Evolutionary conservation across 2,329 filamentous ascomycete genomes (phyloP), one percentile per base, ranked within the genome.

Genomic region (Aschersonia sp.): DNA sequence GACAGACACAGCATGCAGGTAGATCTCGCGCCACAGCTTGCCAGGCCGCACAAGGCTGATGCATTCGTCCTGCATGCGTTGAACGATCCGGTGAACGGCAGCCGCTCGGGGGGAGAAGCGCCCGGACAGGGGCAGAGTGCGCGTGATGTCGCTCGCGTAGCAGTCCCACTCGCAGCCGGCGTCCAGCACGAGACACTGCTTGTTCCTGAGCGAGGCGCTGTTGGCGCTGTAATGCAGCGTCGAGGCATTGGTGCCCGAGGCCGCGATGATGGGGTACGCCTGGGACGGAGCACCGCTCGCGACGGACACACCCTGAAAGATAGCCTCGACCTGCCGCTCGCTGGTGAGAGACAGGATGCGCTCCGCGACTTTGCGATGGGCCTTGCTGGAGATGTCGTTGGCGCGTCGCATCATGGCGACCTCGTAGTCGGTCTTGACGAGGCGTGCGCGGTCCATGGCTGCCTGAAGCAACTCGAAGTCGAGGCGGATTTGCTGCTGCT

Each of bases 81-180:
- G 71, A 4, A 95, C 89, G 30, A 92, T 71, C 43, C 77, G 72
- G 61, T 96, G 89, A 46, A 96, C 81, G 8, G 78, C 75, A 44
- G 75, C 73, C 1, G 82, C 81, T 60, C 90, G 83, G 11, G 71
- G 62, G 0, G 78, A 76, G 55, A 87, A 94, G 1, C 52, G 49
- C 5, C 85, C 85, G 11, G 73, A 76, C 29, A 96, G 67, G 5
- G 90, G 90, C 54, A 96, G 79, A 0, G 89, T 92, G 39, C 90
- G 79, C 0, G 92, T 97, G 31, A 97, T 80, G 63, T 97, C 90
- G 49, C 84, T 85, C 32, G 87, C 87, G 62, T 98, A 97, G 55
- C 84, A 82, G 45, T 80, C 68, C 65, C 81, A 94, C 64, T 97
- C 90, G 54, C 81, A 84, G 2, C 87, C 89, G 1, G 90, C 89